Evolutionary conservation across 169 alveolate species (phyloP), one percentile per base, ranked within the genome.

Genomic region (Cyclospora cayetanensis): DNA sequence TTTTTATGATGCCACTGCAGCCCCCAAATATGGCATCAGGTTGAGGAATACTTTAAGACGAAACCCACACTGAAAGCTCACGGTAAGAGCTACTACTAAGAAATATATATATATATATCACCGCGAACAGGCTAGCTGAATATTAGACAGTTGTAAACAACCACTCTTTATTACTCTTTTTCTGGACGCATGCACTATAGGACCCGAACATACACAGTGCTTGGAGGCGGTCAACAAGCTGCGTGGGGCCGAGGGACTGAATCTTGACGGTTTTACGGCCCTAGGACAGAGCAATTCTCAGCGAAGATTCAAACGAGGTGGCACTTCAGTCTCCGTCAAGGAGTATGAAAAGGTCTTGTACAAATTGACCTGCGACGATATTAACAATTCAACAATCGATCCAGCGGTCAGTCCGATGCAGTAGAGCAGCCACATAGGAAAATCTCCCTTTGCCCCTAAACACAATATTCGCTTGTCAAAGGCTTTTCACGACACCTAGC

Each of bases 351-450:
- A 46, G 20, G 89, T 74, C 0, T 29, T 80, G 70, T 52, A 50
- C 22, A 39, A 27, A 41, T 27, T 80, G 39, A 80, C 89, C 4
- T 80, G 89, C 89, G 41, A 50, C 7, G 12, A 27, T n/a, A 50
- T 80, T 12, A n/a, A 20, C 53, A 37, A 4, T 0, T 0, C 74
- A 2, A 34, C n/a, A 1, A 52, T 80, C 72, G 76, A 80, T 15
- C 89, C 89, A 18, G 41, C 50, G 12, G 89, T 80, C 39, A 4
- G 89, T n/a, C n/a, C n/a, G n/a, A n/a, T n/a, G n/a, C n/a, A n/a
- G n/a, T n/a, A n/a, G n/a, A n/a, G n/a, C n/a, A n/a, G n/a, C n/a
- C n/a, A n/a, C n/a, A n/a, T n/a, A n/a, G n/a, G n/a, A n/a, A n/a
- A n/a, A n/a, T n/a, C n/a, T n/a, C n/a, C n/a, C n/a, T n/a, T n/a